Base-by-base conservation (phyloP, 2,329 filamentous ascomycete species). In the Coniella vitis region DNA sequence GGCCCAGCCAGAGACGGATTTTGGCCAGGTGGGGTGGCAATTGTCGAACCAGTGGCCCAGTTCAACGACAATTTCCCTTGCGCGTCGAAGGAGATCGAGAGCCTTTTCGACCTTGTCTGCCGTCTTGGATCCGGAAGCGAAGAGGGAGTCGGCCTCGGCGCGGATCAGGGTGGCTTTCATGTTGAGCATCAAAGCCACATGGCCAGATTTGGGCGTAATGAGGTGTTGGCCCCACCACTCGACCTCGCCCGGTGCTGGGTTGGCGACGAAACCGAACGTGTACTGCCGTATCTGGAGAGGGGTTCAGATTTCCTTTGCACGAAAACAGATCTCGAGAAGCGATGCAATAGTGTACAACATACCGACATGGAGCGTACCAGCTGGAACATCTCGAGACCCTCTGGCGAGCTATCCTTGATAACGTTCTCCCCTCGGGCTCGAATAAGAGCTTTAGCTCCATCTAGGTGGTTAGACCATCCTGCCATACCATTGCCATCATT, bases 331-430 rank as follows among this genome's bases (percentile, higher is more conserved):
- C 7, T 22, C 14, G 13, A 22, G 1, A n/a, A n/a, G 21, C 7
- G n/a, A 29, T 16, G 9, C 5, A 8, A 4, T 22, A 16, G 21
- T 14, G 21, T 22, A 31, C 13, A 29, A 49, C 55, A 21, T 55
- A 58, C 57, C 38, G 55, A 54, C 29, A 56, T 51, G 4, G 55
- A 55, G 9, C 57, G 52, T n/a, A 59, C 57, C 3, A 59, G 56
- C 34, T 59, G 55, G 20, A 59, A 59, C 56, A 59, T 59, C 21
- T 56, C 57, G 17, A 59, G 35, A 1, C 57, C 55, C 14, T 57
- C 55, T 1, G 48, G 45, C 0, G 56, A 53, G 2, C 48, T 47
- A 7, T 51, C 32, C 8, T 36, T 47, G 7, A 55, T 51, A 4
- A 56, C 44, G 8, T 54, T 42, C 14, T 54, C 45, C 4, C 54